Evolutionary conservation across 2,329 filamentous ascomycete species (phyloP), one percentile per base, ranked within the genome.

Genomic region (Cucurbitaria berberidis): DNA sequence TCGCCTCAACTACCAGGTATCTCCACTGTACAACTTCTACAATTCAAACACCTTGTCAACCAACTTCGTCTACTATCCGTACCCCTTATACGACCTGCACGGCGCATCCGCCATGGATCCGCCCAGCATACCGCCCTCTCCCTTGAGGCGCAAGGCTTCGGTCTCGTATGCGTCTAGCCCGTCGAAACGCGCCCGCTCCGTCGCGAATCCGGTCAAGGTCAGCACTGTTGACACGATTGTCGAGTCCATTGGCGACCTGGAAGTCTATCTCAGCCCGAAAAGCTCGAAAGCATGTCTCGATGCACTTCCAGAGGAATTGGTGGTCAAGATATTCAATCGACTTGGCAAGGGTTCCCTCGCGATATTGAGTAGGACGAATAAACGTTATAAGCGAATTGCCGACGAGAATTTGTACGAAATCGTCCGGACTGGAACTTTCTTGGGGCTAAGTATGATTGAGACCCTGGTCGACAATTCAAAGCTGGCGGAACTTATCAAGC

Each of bases 241-340:
- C 11, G 16, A 38, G 8, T 1, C 8, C 3, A 15, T 11, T 9
- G 7, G 6, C 5, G 15, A 21, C 11, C 34, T 26, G 0, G 34
- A 43, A 18, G 21, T 48, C 2, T n/a, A 21, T 45, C 7, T 45
- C 30, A 34, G 15, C 7, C 22, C 21, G 4, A 44, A 39, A 10
- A 53, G 46, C 11, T 26, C 42, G 15, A 35, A 49, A 45, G 55
- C 52, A 1, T 32, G 48, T 36, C 48, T 58, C n/a, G 26, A 24
- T 15, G 22, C 41, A 0, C 19, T 58, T 10, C 52, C 55, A 7
- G 55, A 58, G 22, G 55, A 58, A 9, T 39, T 58, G 8, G 29
- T 58, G 1, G n/a, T 52, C 9, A 21, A 45, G 15, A 45, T 52
- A 11, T 5, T 47, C 16, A 10, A 27, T 1, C 4, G 32, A 3